phyloP scores from a whole-genome alignment of 1,139 yeast species.

The Meyerozyma athensensis region DNA sequence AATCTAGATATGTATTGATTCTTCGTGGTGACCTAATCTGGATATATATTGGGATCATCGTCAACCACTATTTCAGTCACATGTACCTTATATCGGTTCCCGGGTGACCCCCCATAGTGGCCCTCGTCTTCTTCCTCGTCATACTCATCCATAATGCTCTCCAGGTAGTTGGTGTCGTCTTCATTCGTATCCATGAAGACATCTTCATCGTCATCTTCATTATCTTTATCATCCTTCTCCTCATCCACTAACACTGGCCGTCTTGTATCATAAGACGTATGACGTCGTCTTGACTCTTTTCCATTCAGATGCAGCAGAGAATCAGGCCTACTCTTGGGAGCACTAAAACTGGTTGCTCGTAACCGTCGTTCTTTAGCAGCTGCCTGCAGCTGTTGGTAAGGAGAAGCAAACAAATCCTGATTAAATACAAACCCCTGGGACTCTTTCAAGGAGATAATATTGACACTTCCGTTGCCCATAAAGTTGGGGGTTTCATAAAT shows the following conservation, averaged over 20 bases:
- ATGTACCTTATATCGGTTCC: slow-evolving; percentile 37
- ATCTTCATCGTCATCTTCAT: slow-evolving; percentile 11
- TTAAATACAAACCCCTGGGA: slow-evolving; percentile 74
- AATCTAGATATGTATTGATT: background rate
- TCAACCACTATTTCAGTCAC: slow-evolving; percentile 51
- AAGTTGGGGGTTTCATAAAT: slow-evolving; percentile 46
- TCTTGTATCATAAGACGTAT: slow-evolving; percentile 5
- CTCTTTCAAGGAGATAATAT: slow-evolving; percentile 50
- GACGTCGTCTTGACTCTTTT: slow-evolving; percentile 10
- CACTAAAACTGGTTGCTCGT: slow-evolving; percentile 22
- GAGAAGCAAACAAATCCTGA: slow-evolving; percentile 67
- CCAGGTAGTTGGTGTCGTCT: slow-evolving; percentile 4
- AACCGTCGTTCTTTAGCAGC: slow-evolving; percentile 33
- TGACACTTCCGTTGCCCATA: slow-evolving; percentile 27
- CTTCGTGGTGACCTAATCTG: background rate
- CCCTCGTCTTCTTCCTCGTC: slow-evolving; percentile 19
- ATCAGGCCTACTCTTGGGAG: slow-evolving; percentile 8
- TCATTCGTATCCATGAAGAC: slow-evolving; percentile 2
- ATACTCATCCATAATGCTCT: slow-evolving; percentile 11
- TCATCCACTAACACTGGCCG: slow-evolving; percentile 2
- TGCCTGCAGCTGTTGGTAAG: slow-evolving; percentile 56
- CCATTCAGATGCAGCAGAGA: slow-evolving; percentile 4
- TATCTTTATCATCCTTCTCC: slow-evolving; percentile 7
- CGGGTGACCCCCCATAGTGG: slow-evolving; percentile 20
- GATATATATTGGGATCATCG: slow-evolving; percentile 19